Percentiles rank a stretch among this genome's conserved stretches.
Evolutionary conservation across 495 filamentous ascomycete species (phyloP).

Genomic region (Lasiosphaeris hirsuta): DNA sequence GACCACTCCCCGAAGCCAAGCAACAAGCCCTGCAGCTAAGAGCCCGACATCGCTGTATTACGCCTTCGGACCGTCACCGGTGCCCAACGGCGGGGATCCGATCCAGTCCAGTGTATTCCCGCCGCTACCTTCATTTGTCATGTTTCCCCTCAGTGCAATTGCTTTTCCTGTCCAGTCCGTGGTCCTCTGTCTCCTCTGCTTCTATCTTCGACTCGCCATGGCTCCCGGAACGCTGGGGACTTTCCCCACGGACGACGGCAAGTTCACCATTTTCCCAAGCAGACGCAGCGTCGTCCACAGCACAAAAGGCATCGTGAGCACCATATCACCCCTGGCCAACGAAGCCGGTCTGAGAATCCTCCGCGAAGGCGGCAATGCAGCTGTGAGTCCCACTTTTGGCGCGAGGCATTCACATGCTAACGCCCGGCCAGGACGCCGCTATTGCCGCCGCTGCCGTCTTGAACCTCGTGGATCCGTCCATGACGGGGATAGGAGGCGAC

Average conservation of each 20-base stretch:
- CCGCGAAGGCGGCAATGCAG: slow-evolving; percentile 75
- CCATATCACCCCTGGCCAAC: slow-evolving; percentile 75
- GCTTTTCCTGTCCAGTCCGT: neutral
- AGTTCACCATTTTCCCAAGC: slow-evolving; percentile 61
- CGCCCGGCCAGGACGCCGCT: slow-evolving; percentile 16
- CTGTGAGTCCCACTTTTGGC: slow-evolving; percentile 56
- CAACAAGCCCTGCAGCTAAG: slow-evolving; percentile 3
- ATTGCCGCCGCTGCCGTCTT: slow-evolving; percentile 57
- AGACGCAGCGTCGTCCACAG: slow-evolving; percentile 79
- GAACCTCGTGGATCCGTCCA: slow-evolving; percentile 77
- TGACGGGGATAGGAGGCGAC: slow-evolving; percentile 82
- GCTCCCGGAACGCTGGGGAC: slow-evolving; percentile 19
- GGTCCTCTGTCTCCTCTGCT: neutral
- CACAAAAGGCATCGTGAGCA: slow-evolving; percentile 74
- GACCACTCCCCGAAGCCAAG: slow-evolving; percentile 1
- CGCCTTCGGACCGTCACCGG: neutral
- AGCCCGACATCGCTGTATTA: neutral
- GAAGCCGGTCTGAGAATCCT: slow-evolving; percentile 71
- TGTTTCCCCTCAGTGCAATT: neutral
- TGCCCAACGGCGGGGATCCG: neutral
- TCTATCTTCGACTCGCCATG: neutral
- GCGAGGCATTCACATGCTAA: slow-evolving; percentile 25
- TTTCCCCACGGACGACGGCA: slow-evolving; percentile 52
- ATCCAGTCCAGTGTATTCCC: neutral
- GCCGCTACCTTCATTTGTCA: neutral